phyloP scores from a whole-genome alignment of 2,329 filamentous ascomycete genomes.

The Sordariomycetes sp. region DNA sequence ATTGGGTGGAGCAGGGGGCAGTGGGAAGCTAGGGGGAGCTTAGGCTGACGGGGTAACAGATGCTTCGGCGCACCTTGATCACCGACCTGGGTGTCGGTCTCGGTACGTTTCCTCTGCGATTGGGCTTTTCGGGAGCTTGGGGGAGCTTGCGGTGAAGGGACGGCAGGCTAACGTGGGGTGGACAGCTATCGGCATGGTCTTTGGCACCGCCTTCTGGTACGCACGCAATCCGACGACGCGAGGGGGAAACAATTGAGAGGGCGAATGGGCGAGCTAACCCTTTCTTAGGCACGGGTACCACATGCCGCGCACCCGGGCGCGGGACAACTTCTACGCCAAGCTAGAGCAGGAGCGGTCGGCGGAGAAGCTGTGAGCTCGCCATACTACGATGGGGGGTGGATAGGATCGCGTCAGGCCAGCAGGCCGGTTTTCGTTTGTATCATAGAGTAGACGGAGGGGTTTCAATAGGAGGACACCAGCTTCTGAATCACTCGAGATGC shows the following conservation, averaged over 20 bases:
- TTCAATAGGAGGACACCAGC: background rate
- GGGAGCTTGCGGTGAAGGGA: constrained; percentile 18
- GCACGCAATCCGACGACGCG: constrained; percentile 14
- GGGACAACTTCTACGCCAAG: constrained; percentile 48
- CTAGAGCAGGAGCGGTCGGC: constrained; percentile 45
- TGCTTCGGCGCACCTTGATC: background rate
- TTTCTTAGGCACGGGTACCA: constrained; percentile 48
- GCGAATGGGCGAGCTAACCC: background rate
- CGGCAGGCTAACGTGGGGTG: background rate
- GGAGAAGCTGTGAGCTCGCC: constrained; percentile 13
- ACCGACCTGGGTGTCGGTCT: background rate
- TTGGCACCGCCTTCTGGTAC: constrained; percentile 50
- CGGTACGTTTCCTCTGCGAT: background rate
- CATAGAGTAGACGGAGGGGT: constrained; percentile 3
- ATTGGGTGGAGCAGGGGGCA: constrained; percentile 11
- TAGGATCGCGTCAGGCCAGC: background rate
- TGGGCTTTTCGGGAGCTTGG: background rate
- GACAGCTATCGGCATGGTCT: constrained; percentile 40
- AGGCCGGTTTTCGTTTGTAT: constrained; percentile 1
- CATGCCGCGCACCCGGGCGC: constrained; percentile 46
- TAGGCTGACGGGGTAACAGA: background rate
- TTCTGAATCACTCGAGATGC: background rate
- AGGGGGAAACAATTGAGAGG: background rate
- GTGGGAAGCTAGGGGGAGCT: background rate
- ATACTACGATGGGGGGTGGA: background rate